These are phyloP conservation scores for Neonectria neomacrospora DNA, from an alignment of 2,329 filamentous ascomycete genomes.

Conservation along the genomic window DNA sequence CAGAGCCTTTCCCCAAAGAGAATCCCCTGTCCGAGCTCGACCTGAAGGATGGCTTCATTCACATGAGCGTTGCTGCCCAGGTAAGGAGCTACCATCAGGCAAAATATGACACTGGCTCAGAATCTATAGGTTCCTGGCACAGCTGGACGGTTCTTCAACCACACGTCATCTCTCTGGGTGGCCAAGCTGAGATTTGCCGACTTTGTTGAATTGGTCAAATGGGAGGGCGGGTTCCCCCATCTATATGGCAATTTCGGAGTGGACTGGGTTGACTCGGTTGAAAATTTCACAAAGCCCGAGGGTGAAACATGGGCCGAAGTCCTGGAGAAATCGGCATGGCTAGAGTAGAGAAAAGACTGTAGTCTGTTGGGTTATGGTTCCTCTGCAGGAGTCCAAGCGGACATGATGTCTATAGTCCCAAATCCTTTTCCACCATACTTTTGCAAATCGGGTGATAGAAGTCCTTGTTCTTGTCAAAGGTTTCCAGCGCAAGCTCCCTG, in stretches of 20 bases:
- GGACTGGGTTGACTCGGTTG: conserved; percentile 59
- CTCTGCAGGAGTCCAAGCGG: not conserved
- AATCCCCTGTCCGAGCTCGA: conserved; percentile 71
- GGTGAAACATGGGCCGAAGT: conserved; percentile 60
- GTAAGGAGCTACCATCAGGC: conserved; percentile 44
- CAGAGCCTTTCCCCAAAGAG: conserved; percentile 61
- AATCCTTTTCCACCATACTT: conserved; percentile 86
- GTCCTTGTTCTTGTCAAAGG: conserved; percentile 86
- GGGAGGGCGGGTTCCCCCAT: conserved; percentile 70
- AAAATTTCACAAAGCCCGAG: conserved; percentile 58
- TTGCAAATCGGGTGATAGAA: conserved; percentile 97
- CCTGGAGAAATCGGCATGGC: conserved; percentile 54
- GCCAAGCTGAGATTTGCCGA: conserved; percentile 64
- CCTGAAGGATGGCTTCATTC: conserved; percentile 69
- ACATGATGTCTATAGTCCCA: conserved; percentile 55
- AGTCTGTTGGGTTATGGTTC: conserved; percentile 1
- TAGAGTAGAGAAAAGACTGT: conserved; percentile 47
- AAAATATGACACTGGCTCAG: conserved; percentile 3
- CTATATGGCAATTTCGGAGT: conserved; percentile 68
- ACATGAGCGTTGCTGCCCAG: conserved; percentile 68
- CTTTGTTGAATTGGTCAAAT: conserved; percentile 59
- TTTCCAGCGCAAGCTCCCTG: conserved; percentile 77
- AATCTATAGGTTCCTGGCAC: conserved; percentile 56
- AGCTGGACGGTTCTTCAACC: conserved; percentile 57
- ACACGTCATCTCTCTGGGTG: conserved; percentile 57